Base-by-base conservation (phyloP, 2,329 filamentous ascomycete species). In the Colletotrichum camelliae region DNA sequence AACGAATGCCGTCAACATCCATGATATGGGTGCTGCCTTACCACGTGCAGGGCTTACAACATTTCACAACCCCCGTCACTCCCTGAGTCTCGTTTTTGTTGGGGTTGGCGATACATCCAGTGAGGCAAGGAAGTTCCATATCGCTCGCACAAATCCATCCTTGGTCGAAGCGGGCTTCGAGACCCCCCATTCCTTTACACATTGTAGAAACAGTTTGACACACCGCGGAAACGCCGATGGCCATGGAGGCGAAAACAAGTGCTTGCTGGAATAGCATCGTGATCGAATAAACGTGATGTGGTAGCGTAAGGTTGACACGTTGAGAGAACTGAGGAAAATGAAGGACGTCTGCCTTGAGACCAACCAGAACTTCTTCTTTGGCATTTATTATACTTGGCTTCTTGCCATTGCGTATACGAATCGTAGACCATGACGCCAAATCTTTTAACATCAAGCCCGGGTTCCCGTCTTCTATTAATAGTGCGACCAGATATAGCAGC, bases 31-130 rank as follows among this genome's bases (percentile, higher is more conserved):
- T 52, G 3, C 2, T 52, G 18, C 0, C 43, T 21, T 13, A 52
- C 43, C 3, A 52, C 1, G 0, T 1, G 43, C 43, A 52, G n/a
- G n/a, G 43, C 43, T 52, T 52, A 0, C 43, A 52, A 0, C 43
- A 52, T 48, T 4, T 48, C 0, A 48, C 3, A 7, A 48, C 3
- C 2, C 43, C 43, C 10, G n/a, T 21, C n/a, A 52, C n/a, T 0
- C 43, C n/a, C 43, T 21, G 1, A 0, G 43, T 21, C 1, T 52
- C n/a, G 1, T 52, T 52, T 21, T 52, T 52, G n/a, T 52, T 52
- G n/a, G 43, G 43, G 2, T 52, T 52, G 10, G 0, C n/a, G n/a
- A 1, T 52, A 13, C 43, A 52, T 2, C 43, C 43, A 3, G 43
- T 52, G n/a, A 52, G 43, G 2, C 43, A 52, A 21, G 43, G 43